These are phyloP conservation scores for Phaseolus coccineus DNA, from an alignment of 331 rosid species.

Conservation along the genomic window DNA sequence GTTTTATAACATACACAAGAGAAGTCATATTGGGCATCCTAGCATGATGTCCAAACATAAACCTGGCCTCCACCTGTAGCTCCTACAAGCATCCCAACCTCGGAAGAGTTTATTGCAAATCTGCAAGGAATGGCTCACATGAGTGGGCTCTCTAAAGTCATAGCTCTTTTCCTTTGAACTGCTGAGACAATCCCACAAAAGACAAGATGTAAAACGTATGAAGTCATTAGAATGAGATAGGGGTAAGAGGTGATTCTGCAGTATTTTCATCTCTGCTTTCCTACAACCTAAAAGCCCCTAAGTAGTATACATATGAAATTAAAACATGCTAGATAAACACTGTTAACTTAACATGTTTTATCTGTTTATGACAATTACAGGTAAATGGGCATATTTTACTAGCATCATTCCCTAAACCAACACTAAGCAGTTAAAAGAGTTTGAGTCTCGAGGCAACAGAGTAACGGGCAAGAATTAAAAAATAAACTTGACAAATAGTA, in stretches of 20 bases:
- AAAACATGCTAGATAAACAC: background rate
- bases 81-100: conserved; percentile 86
- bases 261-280: no score
- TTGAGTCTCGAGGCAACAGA: background rate
- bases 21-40: conserved; percentile 30
- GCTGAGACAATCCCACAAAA: conserved; percentile 38
- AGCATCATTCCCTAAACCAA: background rate
- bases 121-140: conserved; percentile 89
- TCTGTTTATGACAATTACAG: background rate
- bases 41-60: conserved; percentile 70
- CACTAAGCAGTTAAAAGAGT: background rate
- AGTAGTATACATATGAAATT: background rate
- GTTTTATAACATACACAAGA: background rate
- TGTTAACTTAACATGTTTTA: background rate
- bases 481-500: background rate
- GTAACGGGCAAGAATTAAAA: background rate
- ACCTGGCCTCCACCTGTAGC: conserved; percentile 91
- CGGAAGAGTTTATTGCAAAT: conserved; percentile 63
- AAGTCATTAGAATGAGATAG: background rate
- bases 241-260: background rate
- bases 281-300: background rate
- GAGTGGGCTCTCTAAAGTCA: conserved; percentile 68
- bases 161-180: conserved; percentile 48
- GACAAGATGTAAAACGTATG: background rate
- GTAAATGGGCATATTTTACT: background rate